Conservation (phyloP, 1,284 basidiomycete genomes). For the Peniophora sp. region DNA sequence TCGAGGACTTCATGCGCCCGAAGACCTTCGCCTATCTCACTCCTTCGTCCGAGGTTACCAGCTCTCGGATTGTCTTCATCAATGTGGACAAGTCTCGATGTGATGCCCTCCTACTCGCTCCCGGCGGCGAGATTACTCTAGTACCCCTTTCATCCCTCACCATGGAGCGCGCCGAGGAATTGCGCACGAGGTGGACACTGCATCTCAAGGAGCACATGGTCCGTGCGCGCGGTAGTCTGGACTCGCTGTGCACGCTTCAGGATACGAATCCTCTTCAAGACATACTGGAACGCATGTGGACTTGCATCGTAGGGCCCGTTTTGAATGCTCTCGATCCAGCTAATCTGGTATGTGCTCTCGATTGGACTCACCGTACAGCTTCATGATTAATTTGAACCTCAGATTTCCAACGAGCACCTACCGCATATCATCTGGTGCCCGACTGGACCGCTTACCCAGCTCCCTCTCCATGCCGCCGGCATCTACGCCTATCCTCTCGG, state of each 20-base stretch:
- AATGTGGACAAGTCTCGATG: background rate
- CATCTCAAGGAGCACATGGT: background rate
- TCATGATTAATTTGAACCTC: background rate
- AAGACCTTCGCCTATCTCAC: background rate
- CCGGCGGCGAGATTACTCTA: background rate
- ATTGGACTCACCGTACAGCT: background rate
- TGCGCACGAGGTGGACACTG: too few species aligned
- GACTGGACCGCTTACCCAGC: conserved; percentile 14
- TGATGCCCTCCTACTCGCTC: background rate
- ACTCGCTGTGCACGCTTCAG: background rate
- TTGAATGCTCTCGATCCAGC: background rate
- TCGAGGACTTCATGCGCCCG: background rate
- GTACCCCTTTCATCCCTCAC: background rate
- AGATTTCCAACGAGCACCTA: background rate
- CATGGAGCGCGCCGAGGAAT: background rate
- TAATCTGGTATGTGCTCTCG: background rate
- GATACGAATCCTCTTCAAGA: background rate
- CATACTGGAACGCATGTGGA: background rate
- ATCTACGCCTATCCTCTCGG: conserved; percentile 5
- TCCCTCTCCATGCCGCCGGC: conserved; percentile 19
- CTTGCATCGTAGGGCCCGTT: background rate
- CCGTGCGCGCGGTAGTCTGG: too few species aligned
- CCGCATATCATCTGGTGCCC: conserved; percentile 16
- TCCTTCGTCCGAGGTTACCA: background rate
- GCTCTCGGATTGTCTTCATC: background rate